phyloP scores from a whole-genome alignment of 495 filamentous ascomycete species.

The Aspergillus saccharolyticus region DNA sequence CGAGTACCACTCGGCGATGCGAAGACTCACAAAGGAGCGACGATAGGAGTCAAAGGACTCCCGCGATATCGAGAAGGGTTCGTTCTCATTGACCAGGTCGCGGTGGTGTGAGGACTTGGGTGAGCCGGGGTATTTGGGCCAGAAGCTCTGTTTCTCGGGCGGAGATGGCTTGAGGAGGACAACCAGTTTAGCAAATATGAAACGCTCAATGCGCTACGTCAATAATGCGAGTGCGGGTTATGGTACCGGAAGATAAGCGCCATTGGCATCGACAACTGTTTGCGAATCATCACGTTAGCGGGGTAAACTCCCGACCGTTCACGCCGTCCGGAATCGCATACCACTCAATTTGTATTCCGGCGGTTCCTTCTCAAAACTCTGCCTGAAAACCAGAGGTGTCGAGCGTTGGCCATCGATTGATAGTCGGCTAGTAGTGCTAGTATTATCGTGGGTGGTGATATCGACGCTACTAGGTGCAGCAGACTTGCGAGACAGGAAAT shows the following conservation, averaged over 20 bases:
- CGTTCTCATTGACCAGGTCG: slow-evolving; percentile 69
- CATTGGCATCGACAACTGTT: slow-evolving; percentile 92
- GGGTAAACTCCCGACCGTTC: not conserved
- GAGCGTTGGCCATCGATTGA: slow-evolving; percentile 32
- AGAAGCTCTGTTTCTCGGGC: slow-evolving; percentile 77
- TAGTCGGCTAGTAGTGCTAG: slow-evolving; percentile 47
- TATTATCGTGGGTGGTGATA: slow-evolving; percentile 30
- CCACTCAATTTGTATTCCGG: slow-evolving; percentile 81
- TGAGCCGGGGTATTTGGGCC: slow-evolving; percentile 67
- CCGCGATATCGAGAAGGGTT: slow-evolving; percentile 93
- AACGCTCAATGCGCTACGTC: not conserved
- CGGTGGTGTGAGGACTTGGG: slow-evolving; percentile 66
- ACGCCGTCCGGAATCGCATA: slow-evolving; percentile 28
- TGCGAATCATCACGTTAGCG: slow-evolving; percentile 7
- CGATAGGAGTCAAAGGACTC: slow-evolving; percentile 98
- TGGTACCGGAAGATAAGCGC: slow-evolving; percentile 88
- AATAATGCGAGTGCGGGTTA: slow-evolving; percentile 3
- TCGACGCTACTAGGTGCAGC: slow-evolving; percentile 40
- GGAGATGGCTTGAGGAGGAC: slow-evolving; percentile 68
- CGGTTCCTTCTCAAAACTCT: slow-evolving; percentile 51
- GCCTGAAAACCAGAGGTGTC: slow-evolving; percentile 55
- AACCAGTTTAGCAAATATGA: slow-evolving; percentile 16
- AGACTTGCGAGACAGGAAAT: slow-evolving; percentile 61
- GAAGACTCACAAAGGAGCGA: slow-evolving; percentile 77
- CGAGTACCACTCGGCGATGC: not conserved